These are phyloP conservation scores for Scheffersomyces titani DNA, from an alignment of 1,139 yeast genomes.

Conservation along the genomic window DNA sequence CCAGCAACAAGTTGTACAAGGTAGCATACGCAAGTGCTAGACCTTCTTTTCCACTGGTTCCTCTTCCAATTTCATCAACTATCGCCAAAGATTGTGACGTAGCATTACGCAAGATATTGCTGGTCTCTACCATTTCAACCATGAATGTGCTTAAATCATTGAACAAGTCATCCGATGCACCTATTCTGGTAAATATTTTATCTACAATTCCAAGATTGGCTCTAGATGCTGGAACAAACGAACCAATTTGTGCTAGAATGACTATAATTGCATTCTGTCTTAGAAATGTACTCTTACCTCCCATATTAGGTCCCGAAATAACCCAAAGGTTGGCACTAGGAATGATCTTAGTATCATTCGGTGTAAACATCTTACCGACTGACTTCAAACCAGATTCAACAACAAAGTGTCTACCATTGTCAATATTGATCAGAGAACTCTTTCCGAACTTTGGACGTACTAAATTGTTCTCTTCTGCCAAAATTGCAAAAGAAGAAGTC, in stretches of 20 bases:
- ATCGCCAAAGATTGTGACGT: slow-evolving; percentile 79
- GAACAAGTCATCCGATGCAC: slow-evolving; percentile 88
- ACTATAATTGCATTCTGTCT: slow-evolving; percentile 86
- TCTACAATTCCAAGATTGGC: slow-evolving; percentile 84
- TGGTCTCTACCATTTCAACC: slow-evolving; percentile 98
- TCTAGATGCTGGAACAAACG: slow-evolving; percentile 76
- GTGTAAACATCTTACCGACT: slow-evolving; percentile 53
- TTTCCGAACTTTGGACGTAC: slow-evolving; percentile 65
- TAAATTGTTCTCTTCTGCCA: slow-evolving; percentile 66
- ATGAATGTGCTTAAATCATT: slow-evolving; percentile 90
- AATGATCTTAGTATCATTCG: slow-evolving; percentile 54
- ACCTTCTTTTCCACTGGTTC: slow-evolving; percentile 90
- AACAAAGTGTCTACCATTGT: slow-evolving; percentile 79
- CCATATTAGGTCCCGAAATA: slow-evolving; percentile 97
- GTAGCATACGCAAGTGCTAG: slow-evolving; percentile 88
- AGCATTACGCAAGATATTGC: slow-evolving; percentile 74
- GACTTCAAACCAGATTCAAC: slow-evolving; percentile 76
- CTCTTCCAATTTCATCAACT: slow-evolving; percentile 95
- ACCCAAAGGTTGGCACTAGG: slow-evolving; percentile 52
- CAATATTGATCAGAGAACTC: slow-evolving; percentile 44
- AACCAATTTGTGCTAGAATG: slow-evolving; percentile 87
- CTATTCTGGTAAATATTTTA: slow-evolving; percentile 82
- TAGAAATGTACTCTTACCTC: slow-evolving; percentile 90
- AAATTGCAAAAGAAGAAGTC: slow-evolving; percentile 66
- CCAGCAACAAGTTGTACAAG: slow-evolving; percentile 53